A percentile compares a stretch with the other conserved stretches of the same genome.
Conservation (phyloP, 1,284 basidiomycete species). For the Irpex sp. region DNA sequence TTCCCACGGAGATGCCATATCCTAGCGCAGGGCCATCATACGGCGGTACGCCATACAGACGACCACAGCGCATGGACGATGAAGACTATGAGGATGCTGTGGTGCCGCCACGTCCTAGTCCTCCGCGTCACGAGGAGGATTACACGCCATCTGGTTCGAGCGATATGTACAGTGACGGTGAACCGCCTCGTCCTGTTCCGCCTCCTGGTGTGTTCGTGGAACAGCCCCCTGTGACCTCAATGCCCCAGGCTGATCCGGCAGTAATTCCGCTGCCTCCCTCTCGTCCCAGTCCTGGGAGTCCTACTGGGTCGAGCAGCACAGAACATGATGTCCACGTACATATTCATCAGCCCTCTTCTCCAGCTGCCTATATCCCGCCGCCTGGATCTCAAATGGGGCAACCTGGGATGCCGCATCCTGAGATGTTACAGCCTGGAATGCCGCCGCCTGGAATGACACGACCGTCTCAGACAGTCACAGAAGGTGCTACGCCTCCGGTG, state of each 20-base stretch:
- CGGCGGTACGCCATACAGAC: slow-evolving; percentile 6
- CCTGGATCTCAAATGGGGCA: background rate
- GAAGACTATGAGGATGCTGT: slow-evolving; percentile 4
- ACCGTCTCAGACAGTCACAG: no score
- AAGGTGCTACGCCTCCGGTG: slow-evolving; percentile 4
- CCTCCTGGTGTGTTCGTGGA: slow-evolving; percentile 9
- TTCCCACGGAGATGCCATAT: slow-evolving; percentile 4
- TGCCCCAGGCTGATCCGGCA: slow-evolving; percentile 11
- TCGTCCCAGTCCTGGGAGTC: background rate
- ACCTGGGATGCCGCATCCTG: background rate
- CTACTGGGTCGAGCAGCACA: slow-evolving; percentile 5
- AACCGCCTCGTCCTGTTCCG: slow-evolving; percentile 8
- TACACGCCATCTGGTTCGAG: background rate
- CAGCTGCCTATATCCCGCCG: slow-evolving; percentile 2
- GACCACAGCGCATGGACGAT: background rate
- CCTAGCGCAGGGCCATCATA: background rate
- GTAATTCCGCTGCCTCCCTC: slow-evolving; percentile 12
- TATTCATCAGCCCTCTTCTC: slow-evolving; percentile 4
- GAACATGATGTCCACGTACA: slow-evolving; percentile 1
- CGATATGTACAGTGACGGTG: slow-evolving; percentile 3
- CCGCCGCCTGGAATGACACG: no score
- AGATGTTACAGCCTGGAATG: no score
- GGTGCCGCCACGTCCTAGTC: slow-evolving; percentile 5
- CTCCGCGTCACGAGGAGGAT: background rate
- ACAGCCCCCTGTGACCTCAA: background rate